A percentile compares a stretch with the other conserved stretches of the same genome.
These are phyloP conservation scores for Lupinus albus DNA, from an alignment of 306 rosid species.

Conservation along the genomic window DNA sequence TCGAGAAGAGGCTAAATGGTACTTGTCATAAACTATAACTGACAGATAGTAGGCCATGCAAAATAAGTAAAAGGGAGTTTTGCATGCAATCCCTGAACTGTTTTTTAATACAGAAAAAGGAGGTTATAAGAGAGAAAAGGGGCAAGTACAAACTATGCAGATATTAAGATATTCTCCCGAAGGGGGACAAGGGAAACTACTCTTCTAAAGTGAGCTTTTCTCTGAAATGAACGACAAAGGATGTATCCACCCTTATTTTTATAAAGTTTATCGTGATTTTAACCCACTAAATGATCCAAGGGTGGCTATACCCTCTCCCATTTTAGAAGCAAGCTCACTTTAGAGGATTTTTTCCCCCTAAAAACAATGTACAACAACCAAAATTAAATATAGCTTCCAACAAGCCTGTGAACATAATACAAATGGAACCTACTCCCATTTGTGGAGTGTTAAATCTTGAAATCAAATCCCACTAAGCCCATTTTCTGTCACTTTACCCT, in stretches of 20 bases:
- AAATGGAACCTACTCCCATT: background rate
- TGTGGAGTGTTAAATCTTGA: conserved; percentile 4
- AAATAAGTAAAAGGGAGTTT: conserved; percentile 5
- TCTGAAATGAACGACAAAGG: background rate
- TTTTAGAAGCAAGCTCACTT: too few species aligned
- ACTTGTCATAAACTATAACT: conserved; percentile 19
- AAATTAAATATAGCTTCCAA: conserved; percentile 15
- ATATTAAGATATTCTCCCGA: background rate
- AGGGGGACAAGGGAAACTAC: background rate
- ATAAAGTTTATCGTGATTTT: background rate
- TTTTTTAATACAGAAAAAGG: background rate
- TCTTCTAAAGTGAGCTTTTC: background rate
- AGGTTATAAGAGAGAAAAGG: conserved; percentile 1
- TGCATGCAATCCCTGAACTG: background rate
- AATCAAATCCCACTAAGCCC: background rate
- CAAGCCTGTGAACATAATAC: background rate
- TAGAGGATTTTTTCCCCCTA: background rate
- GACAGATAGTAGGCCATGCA: conserved; percentile 14
- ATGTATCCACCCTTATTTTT: background rate
- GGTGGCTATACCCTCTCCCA: background rate
- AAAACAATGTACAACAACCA: conserved; percentile 10
- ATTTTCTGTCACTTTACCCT: background rate
- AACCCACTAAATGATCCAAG: background rate
- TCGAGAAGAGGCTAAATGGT: conserved; percentile 32
- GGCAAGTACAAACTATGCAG: conserved; percentile 1